Percentiles rank a stretch among this genome's conserved stretches.
Conservation (phyloP, 1,284 basidiomycete species). For the Takashimella tepidaria region DNA sequence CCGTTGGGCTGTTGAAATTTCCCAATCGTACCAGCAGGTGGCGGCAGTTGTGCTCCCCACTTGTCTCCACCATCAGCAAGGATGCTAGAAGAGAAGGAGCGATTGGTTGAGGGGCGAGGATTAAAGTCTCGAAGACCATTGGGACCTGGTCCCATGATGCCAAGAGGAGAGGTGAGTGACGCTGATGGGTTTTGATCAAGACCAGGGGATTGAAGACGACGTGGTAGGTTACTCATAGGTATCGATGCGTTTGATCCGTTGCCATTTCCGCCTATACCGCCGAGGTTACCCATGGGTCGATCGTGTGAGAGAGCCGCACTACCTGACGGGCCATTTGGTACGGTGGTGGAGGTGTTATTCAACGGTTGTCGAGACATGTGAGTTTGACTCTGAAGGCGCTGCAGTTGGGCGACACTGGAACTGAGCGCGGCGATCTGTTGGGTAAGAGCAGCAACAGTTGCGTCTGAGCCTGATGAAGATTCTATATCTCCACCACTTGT, state of each 20-base stretch:
- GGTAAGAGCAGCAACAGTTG: constrained; percentile 59
- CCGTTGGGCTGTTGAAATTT: neutral
- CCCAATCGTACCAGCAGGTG: too few species aligned
- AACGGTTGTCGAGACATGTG: constrained; percentile 13
- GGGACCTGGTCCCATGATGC: neutral
- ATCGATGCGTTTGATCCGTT: neutral
- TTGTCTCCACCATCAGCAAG: constrained; percentile 14
- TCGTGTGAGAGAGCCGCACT: neutral
- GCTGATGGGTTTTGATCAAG: neutral
- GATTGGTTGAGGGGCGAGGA: constrained; percentile 12
- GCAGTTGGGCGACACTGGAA: constrained; percentile 75
- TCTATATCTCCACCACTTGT: neutral
- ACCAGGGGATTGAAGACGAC: neutral
- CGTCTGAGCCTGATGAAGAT: constrained; percentile 4
- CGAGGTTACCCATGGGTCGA: neutral
- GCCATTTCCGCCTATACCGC: neutral
- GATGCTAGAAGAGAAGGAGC: constrained; percentile 13
- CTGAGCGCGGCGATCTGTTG: constrained; percentile 75
- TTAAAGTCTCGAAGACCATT: neutral
- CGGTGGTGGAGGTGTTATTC: neutral
- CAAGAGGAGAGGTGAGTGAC: neutral
- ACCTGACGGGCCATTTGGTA: neutral
- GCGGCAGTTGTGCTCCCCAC: constrained; percentile 9
- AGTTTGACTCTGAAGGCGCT: constrained; percentile 27
- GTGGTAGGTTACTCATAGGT: neutral